Evolutionary conservation across 2,329 filamentous ascomycete species (phyloP).

Genomic region (Fusarium sp.): DNA sequence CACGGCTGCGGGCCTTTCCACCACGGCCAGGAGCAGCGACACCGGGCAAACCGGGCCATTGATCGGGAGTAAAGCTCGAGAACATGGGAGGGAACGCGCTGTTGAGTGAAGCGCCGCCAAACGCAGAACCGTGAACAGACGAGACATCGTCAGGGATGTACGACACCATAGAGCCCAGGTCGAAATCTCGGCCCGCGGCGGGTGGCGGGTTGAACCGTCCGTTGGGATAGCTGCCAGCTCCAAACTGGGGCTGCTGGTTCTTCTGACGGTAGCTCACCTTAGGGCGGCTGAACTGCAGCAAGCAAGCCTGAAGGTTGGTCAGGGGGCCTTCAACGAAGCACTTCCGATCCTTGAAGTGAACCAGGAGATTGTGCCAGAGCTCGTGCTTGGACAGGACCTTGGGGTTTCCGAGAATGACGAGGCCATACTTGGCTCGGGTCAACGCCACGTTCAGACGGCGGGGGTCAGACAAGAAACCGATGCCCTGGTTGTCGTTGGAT

Average conservation of each 20-base stretch:
- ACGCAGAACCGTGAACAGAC: constrained; percentile 90
- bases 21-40: constrained; percentile 71
- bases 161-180: constrained; percentile 89
- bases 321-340: constrained; percentile 96
- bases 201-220: constrained; percentile 57
- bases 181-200: constrained; percentile 67
- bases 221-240: constrained; percentile 50
- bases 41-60: constrained; percentile 86
- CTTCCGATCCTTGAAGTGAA: constrained; percentile 97
- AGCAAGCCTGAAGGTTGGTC: constrained; percentile 93
- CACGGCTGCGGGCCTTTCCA: constrained; percentile 74
- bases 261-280: constrained; percentile 95
- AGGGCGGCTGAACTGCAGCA: constrained; percentile 94
- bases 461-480: constrained; percentile 97
- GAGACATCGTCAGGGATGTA: constrained; percentile 98
- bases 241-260: constrained; percentile 78
- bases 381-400: constrained; percentile 98
- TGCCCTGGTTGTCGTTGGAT: constrained; percentile 98
- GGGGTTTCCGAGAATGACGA: constrained; percentile 96
- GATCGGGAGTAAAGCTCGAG: constrained; percentile 86
- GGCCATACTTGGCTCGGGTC: constrained; percentile 94
- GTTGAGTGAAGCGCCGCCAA: constrained; percentile 83
- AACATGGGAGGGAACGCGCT: constrained; percentile 93
- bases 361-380: constrained; percentile 93
- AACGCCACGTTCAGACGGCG: constrained; percentile 97